A percentile compares a stretch with the other conserved stretches of the same genome.
Conservation (phyloP, 106 monocot species). For the Dendrobium nobile region DNA sequence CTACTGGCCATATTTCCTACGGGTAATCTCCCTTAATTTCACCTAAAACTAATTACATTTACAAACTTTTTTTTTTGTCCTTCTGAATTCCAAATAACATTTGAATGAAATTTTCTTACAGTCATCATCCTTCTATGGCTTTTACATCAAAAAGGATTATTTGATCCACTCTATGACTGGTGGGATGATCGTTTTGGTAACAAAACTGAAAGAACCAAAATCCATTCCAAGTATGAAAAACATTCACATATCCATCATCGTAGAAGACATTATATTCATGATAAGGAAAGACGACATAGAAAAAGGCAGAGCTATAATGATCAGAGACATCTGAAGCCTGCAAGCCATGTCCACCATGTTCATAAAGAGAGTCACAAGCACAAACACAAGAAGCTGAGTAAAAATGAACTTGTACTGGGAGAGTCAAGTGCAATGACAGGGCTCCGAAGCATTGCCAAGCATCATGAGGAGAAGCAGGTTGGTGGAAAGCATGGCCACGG, state of each 20-base stretch:
- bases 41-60: not conserved
- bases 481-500: slow-evolving; percentile 9
- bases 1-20: slow-evolving; percentile 61
- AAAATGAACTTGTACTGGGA: slow-evolving; percentile 5
- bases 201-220: slow-evolving; percentile 3
- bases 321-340: slow-evolving; percentile 17
- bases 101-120: slow-evolving; percentile 11
- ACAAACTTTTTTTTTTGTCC: not conserved
- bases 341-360: slow-evolving; percentile 15
- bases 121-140: slow-evolving; percentile 69
- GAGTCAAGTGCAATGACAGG: slow-evolving; percentile 1
- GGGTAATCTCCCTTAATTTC: slow-evolving; percentile 29
- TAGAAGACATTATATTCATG: slow-evolving; percentile 2
- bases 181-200: slow-evolving; percentile 38
- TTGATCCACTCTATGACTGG: slow-evolving; percentile 70
- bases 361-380: slow-evolving; percentile 28
- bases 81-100: not conserved
- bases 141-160: slow-evolving; percentile 85
- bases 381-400: slow-evolving; percentile 8
- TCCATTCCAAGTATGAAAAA: slow-evolving; percentile 19
- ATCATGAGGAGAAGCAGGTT: slow-evolving; percentile 7
- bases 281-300: not conserved
- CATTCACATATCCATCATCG: slow-evolving; percentile 5
- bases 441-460: not conserved
- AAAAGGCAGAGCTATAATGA: slow-evolving; percentile 11